Conservation (phyloP, 1,139 yeast species). For the Suhomyces panamericanus region DNA sequence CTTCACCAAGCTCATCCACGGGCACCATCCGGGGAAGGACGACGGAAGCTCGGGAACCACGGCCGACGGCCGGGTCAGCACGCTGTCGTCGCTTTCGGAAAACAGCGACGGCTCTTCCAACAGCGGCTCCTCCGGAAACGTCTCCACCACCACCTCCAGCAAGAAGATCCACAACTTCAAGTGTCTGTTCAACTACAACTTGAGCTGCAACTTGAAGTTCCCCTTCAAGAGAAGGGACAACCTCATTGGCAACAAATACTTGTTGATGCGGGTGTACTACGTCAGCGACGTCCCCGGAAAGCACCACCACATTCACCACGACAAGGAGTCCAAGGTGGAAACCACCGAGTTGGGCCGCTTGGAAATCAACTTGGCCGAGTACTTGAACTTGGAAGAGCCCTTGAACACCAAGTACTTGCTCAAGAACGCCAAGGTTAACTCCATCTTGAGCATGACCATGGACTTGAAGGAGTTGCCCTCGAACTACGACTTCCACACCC, state of each 20-base stretch:
- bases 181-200: slow-evolving; percentile 40
- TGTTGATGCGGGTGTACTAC: slow-evolving; percentile 36
- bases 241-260: slow-evolving; percentile 40
- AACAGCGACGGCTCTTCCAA: slow-evolving; percentile 9
- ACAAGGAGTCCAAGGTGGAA: slow-evolving; percentile 11
- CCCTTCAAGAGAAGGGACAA: slow-evolving; percentile 37
- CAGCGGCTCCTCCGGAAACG: slow-evolving; percentile 25
- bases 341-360: slow-evolving; percentile 60
- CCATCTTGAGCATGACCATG: slow-evolving; percentile 57
- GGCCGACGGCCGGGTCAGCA: not conserved
- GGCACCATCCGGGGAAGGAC: slow-evolving; percentile 11
- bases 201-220: slow-evolving; percentile 44
- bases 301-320: slow-evolving; percentile 1
- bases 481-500: slow-evolving; percentile 45
- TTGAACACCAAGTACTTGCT: slow-evolving; percentile 63
- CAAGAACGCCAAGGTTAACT: slow-evolving; percentile 78
- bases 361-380: slow-evolving; percentile 71
- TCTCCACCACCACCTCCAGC: slow-evolving; percentile 35
- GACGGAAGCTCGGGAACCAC: not conserved
- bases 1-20: slow-evolving; percentile 14
- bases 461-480: slow-evolving; percentile 44
- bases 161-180: slow-evolving; percentile 45
- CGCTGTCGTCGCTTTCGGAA: slow-evolving; percentile 4
- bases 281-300: slow-evolving; percentile 30
- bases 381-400: slow-evolving; percentile 55